These are phyloP conservation scores for Rhytidhysteron rufulum DNA, from an alignment of 2,329 filamentous ascomycete species.

Conservation along the genomic window DNA sequence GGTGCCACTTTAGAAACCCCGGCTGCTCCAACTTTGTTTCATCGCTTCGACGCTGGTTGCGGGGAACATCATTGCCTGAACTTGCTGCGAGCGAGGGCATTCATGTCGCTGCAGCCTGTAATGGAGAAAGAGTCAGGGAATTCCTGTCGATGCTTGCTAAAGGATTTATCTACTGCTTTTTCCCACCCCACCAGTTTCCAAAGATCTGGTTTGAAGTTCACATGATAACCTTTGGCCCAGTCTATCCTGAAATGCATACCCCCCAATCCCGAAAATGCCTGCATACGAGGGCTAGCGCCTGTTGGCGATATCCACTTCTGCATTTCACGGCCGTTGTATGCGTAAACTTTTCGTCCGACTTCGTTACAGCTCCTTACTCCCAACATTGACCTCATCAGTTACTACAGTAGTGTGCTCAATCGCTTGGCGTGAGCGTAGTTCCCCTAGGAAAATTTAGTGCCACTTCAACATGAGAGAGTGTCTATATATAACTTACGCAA, in stretches of 20 bases:
- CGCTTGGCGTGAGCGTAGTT: slow-evolving; percentile 33
- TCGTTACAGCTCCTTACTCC: neutral
- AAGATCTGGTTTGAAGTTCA: neutral
- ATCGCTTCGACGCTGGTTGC: neutral
- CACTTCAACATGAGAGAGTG: neutral
- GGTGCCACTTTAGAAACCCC: slow-evolving; percentile 1
- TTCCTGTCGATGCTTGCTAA: no score
- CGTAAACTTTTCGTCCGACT: neutral
- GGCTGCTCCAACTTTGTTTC: neutral
- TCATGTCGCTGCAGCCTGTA: no score
- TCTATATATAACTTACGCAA: slow-evolving; percentile 32
- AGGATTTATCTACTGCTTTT: no score
- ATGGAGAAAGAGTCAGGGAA: no score
- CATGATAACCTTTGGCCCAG: slow-evolving; percentile 1
- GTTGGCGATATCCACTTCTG: neutral
- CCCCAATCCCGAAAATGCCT: slow-evolving; percentile 1
- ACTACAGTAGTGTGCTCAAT: slow-evolving; percentile 9
- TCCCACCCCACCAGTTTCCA: no score
- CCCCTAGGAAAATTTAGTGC: slow-evolving; percentile 27
- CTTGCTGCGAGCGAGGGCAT: no score
- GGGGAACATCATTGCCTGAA: no score
- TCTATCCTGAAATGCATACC: slow-evolving; percentile 2
- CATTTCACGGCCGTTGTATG: neutral
- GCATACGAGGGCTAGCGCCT: slow-evolving; percentile 1
- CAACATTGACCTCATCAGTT: neutral